Evolutionary conservation across 495 filamentous ascomycete species (phyloP).

Genomic region (Choiromyces venosus): DNA sequence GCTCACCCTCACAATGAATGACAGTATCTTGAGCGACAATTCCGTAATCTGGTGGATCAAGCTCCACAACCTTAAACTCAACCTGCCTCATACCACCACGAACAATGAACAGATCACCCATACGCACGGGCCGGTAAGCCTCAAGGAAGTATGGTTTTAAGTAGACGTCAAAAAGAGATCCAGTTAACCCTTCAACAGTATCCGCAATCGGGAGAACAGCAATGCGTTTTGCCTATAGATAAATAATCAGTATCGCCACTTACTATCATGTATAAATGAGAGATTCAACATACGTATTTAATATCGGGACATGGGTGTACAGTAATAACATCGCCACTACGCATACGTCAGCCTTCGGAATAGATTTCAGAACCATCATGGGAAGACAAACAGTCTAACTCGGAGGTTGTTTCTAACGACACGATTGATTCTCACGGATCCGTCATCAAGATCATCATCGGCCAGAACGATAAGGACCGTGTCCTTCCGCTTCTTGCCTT

Average conservation of each 20-base stretch:
- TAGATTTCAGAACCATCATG: background rate
- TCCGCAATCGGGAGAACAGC: constrained; percentile 97
- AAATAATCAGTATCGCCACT: constrained; percentile 16
- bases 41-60: constrained; percentile 94
- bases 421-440: constrained; percentile 92
- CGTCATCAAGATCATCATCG: constrained; percentile 97
- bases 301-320: constrained; percentile 99
- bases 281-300: constrained; percentile 79
- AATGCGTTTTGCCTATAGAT: constrained; percentile 84
- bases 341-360: constrained; percentile 17
- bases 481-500: constrained; percentile 99
- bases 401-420: constrained; percentile 96
- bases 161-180: constrained; percentile 97
- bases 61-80: constrained; percentile 98
- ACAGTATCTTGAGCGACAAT: constrained; percentile 98
- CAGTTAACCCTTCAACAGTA: constrained; percentile 93
- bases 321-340: constrained; percentile 84
- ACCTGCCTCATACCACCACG: constrained; percentile 97
- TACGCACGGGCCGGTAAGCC: constrained; percentile 91
- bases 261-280: background rate
- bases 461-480: constrained; percentile 95
- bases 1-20: constrained; percentile 97
- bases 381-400: constrained; percentile 61
- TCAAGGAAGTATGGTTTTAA: constrained; percentile 99
- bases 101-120: constrained; percentile 95